Base-by-base conservation (phyloP, 73 alveolate species). In the Uronychia binucleata region DNA sequence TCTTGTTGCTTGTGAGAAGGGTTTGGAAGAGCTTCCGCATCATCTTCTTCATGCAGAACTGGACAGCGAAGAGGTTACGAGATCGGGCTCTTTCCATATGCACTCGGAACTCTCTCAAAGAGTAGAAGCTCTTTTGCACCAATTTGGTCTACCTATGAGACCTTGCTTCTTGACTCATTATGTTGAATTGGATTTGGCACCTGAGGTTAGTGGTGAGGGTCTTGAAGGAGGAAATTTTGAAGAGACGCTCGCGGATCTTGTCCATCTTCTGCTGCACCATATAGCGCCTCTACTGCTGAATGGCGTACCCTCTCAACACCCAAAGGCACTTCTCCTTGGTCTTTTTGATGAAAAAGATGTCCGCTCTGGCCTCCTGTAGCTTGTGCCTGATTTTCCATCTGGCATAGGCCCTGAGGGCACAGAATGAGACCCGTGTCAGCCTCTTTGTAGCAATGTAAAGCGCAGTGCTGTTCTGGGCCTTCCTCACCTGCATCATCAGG, bases 381-480 rank as follows among this genome's bases (percentile, higher is more conserved):
- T 46, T 46, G 5, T 46, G n/a, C 19, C 19, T 46, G 67, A 46
- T 46, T 46, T 46, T 46, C 67, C 67, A 46, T 11, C 19, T 46
- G 67, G 67, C 5, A 19, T 46, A 46, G 19, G 67, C 67, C 19
- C 19, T 46, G n/a, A 46, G 67, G 5, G 19, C 19, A 11, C n/a
- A 5, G 19, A 11, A 46, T 46, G 19, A 5, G 5, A 11, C 19
- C 67, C 19, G 5, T 46, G 67, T 46, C 67, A 46, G 19, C 27
- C 58, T 1, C 27, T 75, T 75, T 1, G 32, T 30, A 5, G 28
- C 29, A 28, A 75, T 75, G 32, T 75, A 75, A 28, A 5, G 25
- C 27, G 81, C 28, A 28, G 81, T 75, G 58, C 32, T 26, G 25
- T 75, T 26, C 81, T 75, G 32, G 5, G 81, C 32, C 58, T 75